phyloP scores from a whole-genome alignment of 495 filamentous ascomycete genomes.

The Jackrogersella minutella region DNA sequence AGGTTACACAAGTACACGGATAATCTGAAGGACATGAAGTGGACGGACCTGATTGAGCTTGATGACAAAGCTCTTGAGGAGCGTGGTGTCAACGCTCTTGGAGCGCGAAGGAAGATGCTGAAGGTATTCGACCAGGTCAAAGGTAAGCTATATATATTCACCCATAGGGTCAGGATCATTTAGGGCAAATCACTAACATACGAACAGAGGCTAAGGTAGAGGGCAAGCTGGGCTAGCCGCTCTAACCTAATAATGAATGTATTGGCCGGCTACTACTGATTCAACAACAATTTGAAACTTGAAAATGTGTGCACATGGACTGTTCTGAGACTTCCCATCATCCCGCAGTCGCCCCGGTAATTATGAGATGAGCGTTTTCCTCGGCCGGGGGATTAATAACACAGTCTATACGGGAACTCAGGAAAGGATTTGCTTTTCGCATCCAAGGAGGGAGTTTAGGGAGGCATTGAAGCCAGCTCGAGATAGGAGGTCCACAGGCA shows the following conservation, averaged over 20 bases:
- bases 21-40: slow-evolving; percentile 95
- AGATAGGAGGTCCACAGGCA: slow-evolving; percentile 9
- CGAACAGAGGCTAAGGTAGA: slow-evolving; percentile 64
- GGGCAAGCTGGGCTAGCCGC: slow-evolving; percentile 63
- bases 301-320: background rate
- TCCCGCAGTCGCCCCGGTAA: background rate
- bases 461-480: slow-evolving; percentile 1
- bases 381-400: background rate
- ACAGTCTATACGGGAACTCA: slow-evolving; percentile 3
- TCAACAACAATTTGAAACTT: slow-evolving; percentile 13
- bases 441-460: slow-evolving; percentile 18
- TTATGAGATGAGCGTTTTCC: background rate
- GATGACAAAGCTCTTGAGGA: slow-evolving; percentile 94
- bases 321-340: background rate
- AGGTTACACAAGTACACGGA: slow-evolving; percentile 99
- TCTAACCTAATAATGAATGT: slow-evolving; percentile 31
- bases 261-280: slow-evolving; percentile 12
- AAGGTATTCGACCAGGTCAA: slow-evolving; percentile 98
- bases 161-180: background rate
- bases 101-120: slow-evolving; percentile 96
- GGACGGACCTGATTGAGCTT: slow-evolving; percentile 90
- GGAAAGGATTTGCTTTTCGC: slow-evolving; percentile 12
- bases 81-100: slow-evolving; percentile 92
- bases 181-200: slow-evolving; percentile 38
- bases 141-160: slow-evolving; percentile 56